phyloP scores from a whole-genome alignment of 2,329 filamentous ascomycete genomes.

The Lasiodiplodia gonubiensis region DNA sequence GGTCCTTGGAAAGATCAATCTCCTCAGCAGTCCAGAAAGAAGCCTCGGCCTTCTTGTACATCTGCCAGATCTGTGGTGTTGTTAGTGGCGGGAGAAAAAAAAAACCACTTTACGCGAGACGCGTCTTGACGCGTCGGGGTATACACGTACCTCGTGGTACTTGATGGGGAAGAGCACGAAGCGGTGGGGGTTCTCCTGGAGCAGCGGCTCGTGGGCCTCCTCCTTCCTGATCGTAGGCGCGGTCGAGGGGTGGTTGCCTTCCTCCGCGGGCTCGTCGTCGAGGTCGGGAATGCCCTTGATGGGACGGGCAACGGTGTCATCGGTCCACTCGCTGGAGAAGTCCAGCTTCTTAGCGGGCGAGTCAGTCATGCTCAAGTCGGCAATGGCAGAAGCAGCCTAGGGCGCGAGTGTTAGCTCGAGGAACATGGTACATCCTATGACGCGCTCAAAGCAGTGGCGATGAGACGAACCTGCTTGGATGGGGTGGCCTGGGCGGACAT shows the following conservation, averaged over 20 bases:
- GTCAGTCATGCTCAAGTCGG: slow-evolving; percentile 85
- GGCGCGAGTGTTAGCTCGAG: slow-evolving; percentile 46
- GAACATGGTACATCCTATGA: slow-evolving; percentile 40
- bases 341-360: slow-evolving; percentile 89
- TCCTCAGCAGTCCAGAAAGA: slow-evolving; percentile 99
- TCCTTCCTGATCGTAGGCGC: slow-evolving; percentile 63
- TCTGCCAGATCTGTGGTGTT: slow-evolving; percentile 89
- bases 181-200: slow-evolving; percentile 93
- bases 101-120: slow-evolving; percentile 34
- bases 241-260: slow-evolving; percentile 59
- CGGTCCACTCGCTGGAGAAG: slow-evolving; percentile 67
- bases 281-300: slow-evolving; percentile 58
- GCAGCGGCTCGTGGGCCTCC: slow-evolving; percentile 84
- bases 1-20: slow-evolving; percentile 98
- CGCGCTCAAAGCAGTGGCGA: slow-evolving; percentile 36
- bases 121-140: slow-evolving; percentile 50
- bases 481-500: slow-evolving; percentile 77
- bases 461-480: slow-evolving; percentile 69
- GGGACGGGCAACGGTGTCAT: slow-evolving; percentile 57
- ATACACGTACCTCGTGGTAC: slow-evolving; percentile 92
- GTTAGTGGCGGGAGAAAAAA: slow-evolving; percentile 37
- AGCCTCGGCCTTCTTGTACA: slow-evolving; percentile 99
- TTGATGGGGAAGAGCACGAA: slow-evolving; percentile 99
- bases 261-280: slow-evolving; percentile 38
- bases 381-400: slow-evolving; percentile 84